Percentiles rank a stretch among this genome's conserved stretches.
Conservation (phyloP, 345 rosid genomes). For the Syzygium oleosum region DNA sequence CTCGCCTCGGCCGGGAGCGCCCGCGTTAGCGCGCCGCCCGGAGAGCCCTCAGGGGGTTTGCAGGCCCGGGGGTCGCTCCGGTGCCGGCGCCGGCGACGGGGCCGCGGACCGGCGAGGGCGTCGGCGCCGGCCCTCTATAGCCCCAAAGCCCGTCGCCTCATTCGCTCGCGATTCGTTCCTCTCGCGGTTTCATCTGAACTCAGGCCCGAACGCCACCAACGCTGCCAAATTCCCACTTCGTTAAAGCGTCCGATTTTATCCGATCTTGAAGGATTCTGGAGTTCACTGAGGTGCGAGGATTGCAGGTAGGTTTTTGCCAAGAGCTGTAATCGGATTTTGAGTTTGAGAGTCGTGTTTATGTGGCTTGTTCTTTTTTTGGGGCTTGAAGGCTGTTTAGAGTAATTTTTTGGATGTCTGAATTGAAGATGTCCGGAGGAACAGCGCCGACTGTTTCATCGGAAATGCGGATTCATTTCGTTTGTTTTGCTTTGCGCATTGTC, state of each 20-base stretch:
- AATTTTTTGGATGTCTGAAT: not conserved
- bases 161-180: not conserved
- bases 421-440: not conserved
- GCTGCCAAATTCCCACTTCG: not conserved
- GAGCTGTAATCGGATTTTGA: not conserved
- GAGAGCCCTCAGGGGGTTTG: not conserved
- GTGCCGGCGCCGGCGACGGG: not conserved
- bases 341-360: not conserved
- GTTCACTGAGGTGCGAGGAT: not conserved
- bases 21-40: not conserved
- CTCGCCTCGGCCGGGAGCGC: not conserved
- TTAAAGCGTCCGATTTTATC: not conserved
- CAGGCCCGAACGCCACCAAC: not conserved
- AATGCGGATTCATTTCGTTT: not conserved
- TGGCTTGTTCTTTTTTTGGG: not conserved
- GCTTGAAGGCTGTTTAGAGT: not conserved
- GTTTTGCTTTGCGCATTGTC: not conserved
- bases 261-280: not conserved
- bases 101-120: not conserved
- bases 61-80: not conserved
- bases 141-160: not conserved
- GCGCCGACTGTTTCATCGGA: not conserved
- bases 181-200: not conserved
- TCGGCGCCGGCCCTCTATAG: not conserved
- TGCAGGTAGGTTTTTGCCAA: not conserved